phyloP scores from a whole-genome alignment of 257 asterid genomes.

The Petunia secreta region DNA sequence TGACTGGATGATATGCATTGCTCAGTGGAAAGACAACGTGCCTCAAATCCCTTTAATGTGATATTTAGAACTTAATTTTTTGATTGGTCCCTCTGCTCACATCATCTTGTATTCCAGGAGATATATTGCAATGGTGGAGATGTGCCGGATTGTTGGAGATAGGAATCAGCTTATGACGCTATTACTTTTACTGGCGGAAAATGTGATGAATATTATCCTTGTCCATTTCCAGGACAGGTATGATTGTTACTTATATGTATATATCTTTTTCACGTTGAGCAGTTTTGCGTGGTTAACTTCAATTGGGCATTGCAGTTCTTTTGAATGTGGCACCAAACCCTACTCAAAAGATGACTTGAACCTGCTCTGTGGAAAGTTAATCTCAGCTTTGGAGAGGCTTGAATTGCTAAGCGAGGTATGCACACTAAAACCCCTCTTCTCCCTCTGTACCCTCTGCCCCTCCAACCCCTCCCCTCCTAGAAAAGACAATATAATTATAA shows the following conservation, averaged over 20 bases:
- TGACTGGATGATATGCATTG: background rate
- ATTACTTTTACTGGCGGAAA: slow-evolving; percentile 78
- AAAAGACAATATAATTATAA: no score
- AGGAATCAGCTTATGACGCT: slow-evolving; percentile 71
- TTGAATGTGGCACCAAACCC: slow-evolving; percentile 31
- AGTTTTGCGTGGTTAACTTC: slow-evolving; percentile 19
- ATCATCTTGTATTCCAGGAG: slow-evolving; percentile 53
- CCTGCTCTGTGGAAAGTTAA: slow-evolving; percentile 60
- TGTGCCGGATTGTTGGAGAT: slow-evolving; percentile 79
- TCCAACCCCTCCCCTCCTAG: no score
- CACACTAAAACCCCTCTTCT: background rate
- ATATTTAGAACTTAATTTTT: background rate
- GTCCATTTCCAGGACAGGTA: slow-evolving; percentile 91
- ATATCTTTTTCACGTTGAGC: background rate
- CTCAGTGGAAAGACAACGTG: background rate
- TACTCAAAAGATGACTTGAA: slow-evolving; percentile 56
- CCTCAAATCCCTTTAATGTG: slow-evolving; percentile 1
- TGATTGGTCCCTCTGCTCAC: background rate
- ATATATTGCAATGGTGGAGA: slow-evolving; percentile 78
- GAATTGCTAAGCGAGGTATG: slow-evolving; percentile 81
- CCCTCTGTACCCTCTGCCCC: background rate
- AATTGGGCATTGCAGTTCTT: slow-evolving; percentile 33
- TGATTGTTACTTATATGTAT: background rate
- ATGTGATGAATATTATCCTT: slow-evolving; percentile 79
- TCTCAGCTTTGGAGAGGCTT: slow-evolving; percentile 75